Conservation (phyloP, 2,329 filamentous ascomycete genomes). For the Ilyonectria sp. region DNA sequence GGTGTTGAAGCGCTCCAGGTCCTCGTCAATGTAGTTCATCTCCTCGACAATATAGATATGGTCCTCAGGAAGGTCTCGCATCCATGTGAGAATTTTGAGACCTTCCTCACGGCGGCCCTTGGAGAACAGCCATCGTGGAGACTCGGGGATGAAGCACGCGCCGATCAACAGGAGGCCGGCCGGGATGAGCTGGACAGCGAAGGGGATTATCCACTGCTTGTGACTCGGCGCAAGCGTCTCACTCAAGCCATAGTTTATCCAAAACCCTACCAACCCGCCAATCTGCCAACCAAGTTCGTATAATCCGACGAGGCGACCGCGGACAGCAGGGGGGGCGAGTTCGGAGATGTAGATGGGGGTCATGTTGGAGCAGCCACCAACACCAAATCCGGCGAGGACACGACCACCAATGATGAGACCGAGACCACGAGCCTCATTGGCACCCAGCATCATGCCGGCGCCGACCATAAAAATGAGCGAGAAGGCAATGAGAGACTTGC, state of each 20-base stretch:
- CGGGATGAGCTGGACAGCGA: constrained; percentile 78
- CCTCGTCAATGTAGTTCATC: constrained; percentile 78
- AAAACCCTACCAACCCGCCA: constrained; percentile 75
- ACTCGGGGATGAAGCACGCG: constrained; percentile 74
- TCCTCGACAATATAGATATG: constrained; percentile 82
- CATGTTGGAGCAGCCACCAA: constrained; percentile 75
- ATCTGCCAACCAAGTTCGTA: constrained; percentile 78
- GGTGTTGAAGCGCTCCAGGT: constrained; percentile 74
- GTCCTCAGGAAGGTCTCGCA: constrained; percentile 68
- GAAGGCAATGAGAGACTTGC: constrained; percentile 74
- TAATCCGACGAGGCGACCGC: constrained; percentile 76
- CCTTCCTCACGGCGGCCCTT: constrained; percentile 73
- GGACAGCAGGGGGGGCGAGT: constrained; percentile 72
- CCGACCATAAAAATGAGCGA: constrained; percentile 77
- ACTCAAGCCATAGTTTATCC: constrained; percentile 77
- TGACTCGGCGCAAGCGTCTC: constrained; percentile 61
- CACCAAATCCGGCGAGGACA: constrained; percentile 74
- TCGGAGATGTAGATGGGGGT: constrained; percentile 75
- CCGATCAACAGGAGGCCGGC: constrained; percentile 74
- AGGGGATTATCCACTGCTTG: constrained; percentile 76
- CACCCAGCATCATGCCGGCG: constrained; percentile 80
- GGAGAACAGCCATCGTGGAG: constrained; percentile 78
- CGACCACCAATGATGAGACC: constrained; percentile 74
- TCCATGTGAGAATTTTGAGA: constrained; percentile 73
- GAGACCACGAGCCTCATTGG: constrained; percentile 73